phyloP scores from a whole-genome alignment of 257 asterid species.

The Nicotiana knightiana region DNA sequence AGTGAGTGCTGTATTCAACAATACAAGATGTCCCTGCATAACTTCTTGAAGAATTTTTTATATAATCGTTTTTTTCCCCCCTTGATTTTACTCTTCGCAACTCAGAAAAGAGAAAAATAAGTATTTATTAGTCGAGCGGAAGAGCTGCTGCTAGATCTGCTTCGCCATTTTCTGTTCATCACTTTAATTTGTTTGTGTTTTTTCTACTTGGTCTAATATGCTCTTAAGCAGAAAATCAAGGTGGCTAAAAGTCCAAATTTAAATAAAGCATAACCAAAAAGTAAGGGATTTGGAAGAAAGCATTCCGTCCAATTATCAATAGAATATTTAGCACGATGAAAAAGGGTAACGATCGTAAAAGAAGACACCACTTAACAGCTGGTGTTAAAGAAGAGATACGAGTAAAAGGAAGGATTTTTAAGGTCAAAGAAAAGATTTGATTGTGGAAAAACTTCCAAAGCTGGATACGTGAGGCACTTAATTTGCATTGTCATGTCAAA shows the following conservation, averaged over 20 bases:
- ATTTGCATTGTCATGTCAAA: neutral
- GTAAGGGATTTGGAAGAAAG: neutral
- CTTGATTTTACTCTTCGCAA: no score
- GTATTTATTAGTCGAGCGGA: no score
- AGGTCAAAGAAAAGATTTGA: conserved; percentile 5
- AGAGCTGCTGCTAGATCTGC: neutral
- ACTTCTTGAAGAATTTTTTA: no score
- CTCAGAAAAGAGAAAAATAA: no score
- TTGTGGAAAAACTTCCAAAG: neutral
- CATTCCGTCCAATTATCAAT: neutral
- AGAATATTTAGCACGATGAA: neutral
- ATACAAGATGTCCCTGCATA: no score
- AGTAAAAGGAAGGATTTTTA: neutral
- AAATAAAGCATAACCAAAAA: neutral
- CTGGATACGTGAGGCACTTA: neutral
- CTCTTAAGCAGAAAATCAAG: neutral
- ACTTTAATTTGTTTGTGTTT: neutral
- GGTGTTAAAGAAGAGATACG: neutral
- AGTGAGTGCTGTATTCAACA: no score
- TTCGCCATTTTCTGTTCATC: neutral
- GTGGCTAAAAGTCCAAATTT: neutral
- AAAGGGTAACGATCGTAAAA: neutral
- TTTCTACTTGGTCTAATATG: neutral
- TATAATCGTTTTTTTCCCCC: no score
- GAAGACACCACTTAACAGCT: neutral